Base-by-base conservation (phyloP, 768 basidiomycete genomes). In the Neoboletus brunneissimus region DNA sequence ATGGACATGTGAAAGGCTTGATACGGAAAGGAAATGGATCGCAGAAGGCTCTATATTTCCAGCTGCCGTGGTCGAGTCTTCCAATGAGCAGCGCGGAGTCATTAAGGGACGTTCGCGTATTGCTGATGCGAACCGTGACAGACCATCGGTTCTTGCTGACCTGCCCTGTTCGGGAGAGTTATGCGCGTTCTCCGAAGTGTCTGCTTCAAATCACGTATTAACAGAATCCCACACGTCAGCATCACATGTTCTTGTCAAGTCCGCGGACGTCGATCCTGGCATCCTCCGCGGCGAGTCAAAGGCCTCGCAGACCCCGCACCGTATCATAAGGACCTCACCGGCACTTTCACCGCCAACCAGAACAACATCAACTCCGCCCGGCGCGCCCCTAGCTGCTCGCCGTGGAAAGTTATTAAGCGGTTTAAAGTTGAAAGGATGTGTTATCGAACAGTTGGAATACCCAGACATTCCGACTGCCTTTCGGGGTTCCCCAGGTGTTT, bases 381-480 rank as follows among this genome's bases (percentile, higher is more conserved):
- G 35, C 18, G 65, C 27, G 16, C 68, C 77, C 8, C 54, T 79
- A 12, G 76, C 78, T 23, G 56, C 72, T 40, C 78, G 76, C 16
- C 72, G 77, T 34, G 77, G 77, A 42, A 68, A 70, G 64, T 65
- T 69, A 35, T 56, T 71, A 4, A 73, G 68, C 22, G 47, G 60
- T 20, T 58, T 77, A 38, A 71, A 53, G 53, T 54, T 60, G 54
- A 72, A 53, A 45, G 57, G 44, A 18, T 42, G 34, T 40, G 61
- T 54, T 37, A 59, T 62, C 43, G 55, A 65, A 46, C 56, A 57
- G 16, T 16, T 62, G 57, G 58, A 68, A 8, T 79, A 79, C 53
- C 77, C 78, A 22, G 72, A 72, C 50, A 75, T 79, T 15, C 78
- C 77, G 7, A 76, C 73, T 16, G 73, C 77, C 8, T 79, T 79